Base-by-base conservation (phyloP, 352 stramenopile genomes). In the Globisporangium acanthophoron region DNA sequence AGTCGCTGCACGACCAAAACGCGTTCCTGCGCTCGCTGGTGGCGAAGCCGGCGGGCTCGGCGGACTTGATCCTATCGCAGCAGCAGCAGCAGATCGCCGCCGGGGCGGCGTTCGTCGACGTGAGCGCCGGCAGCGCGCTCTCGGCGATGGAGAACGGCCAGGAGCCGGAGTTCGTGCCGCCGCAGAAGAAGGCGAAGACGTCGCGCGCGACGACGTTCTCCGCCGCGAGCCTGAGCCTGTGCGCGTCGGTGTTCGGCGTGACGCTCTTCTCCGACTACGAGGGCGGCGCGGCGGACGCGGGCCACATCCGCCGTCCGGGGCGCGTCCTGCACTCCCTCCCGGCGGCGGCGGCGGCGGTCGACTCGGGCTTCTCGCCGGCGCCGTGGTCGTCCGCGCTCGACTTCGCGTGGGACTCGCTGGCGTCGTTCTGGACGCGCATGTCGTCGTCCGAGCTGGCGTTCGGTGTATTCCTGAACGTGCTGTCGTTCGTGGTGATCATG, bases 1-100 rank as follows among this genome's bases (percentile, higher is more conserved):
- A 90, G 62, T 88, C 83, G 37, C 73, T 90, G 44, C 76, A 78
- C 40, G 79, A 88, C 56, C 83, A 92, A 59, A 89, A 90, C 61
- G 62, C 74, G 16, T 92, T 92, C 46, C 60, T 92, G 65, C 80
- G 81, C 45, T 88, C 78, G 15, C 73, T 92, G 24, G 82, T 89
- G 51, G 79, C 82, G 27, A 54, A 59, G 31, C 63, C 53, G 1
- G 59, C 7, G 12, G 31, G 53, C 40, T 35, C 21, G 15, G 54
- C 40, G 15, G 62, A 61, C 43, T 54, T 60, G 3, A 20, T 68
- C 9, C 50, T 67, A 3, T 52, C 63, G 44, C 78, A 66, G 52
- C 67, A 75, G 9, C 70, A 71, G 31, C 66, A 65, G 31, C 56
- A 61, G 7, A 48, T 59, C 64, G 5, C 13, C 4, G 40, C 57